Conservation (phyloP, 345 rosid species). For the Gossypium herbaceum region DNA sequence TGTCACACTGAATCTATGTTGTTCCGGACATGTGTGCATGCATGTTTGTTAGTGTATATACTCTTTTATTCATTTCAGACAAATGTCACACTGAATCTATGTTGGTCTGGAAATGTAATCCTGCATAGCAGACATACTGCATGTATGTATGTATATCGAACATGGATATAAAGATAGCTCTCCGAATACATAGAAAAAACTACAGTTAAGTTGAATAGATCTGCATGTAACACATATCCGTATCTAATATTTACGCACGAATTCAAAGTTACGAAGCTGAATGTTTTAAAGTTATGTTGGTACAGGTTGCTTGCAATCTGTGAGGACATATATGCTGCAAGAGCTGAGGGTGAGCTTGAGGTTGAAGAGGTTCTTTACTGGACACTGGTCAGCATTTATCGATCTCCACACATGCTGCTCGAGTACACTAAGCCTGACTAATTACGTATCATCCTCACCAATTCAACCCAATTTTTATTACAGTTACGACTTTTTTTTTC, state of each 20-base stretch:
- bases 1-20: too few species aligned
- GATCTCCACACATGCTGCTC: conserved; percentile 96
- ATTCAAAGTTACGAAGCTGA: not conserved
- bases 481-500: not conserved
- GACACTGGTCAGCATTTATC: conserved; percentile 88
- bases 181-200: too few species aligned
- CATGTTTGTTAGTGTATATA: too few species aligned
- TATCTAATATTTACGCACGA: not conserved
- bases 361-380: conserved; percentile 98
- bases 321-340: conserved; percentile 89
- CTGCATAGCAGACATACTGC: too few species aligned
- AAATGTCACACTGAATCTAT: too few species aligned
- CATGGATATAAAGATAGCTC: too few species aligned
- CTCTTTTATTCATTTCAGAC: too few species aligned
- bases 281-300: conserved; percentile 8
- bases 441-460: not conserved
- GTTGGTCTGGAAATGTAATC: too few species aligned
- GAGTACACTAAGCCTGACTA: conserved; percentile 88
- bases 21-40: too few species aligned
- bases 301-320: conserved; percentile 90
- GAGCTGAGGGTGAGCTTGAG: conserved; percentile 95
- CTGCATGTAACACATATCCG: not conserved
- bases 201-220: too few species aligned
- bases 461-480: not conserved
- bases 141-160: not conserved